Evolutionary conservation across 768 basidiomycete species (phyloP).

Genomic region (Candolleomyces efflorescens): DNA sequence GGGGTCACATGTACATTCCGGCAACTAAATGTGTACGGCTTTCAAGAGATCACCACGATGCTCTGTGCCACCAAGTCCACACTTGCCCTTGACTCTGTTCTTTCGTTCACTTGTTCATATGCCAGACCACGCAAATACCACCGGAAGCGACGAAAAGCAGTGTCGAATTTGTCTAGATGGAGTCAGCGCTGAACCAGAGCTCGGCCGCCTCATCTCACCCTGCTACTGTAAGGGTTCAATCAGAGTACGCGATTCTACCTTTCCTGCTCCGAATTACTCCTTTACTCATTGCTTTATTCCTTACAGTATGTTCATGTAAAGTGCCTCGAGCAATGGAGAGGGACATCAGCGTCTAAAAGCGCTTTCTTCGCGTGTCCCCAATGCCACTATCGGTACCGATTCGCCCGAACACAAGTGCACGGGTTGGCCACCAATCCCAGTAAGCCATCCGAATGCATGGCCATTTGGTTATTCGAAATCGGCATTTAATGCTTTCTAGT

Average conservation of each 20-base stretch:
- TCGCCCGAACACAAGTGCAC: slow-evolving; percentile 62
- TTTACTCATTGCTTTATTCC: slow-evolving; percentile 8
- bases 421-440: slow-evolving; percentile 80
- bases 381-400: slow-evolving; percentile 74
- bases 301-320: slow-evolving; percentile 73
- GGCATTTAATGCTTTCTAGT: slow-evolving; percentile 38
- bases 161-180: slow-evolving; percentile 86
- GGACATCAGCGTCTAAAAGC: slow-evolving; percentile 50
- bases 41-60: too few relatives aligned
- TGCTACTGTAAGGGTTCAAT: slow-evolving; percentile 80
- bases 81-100: not conserved
- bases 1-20: too few relatives aligned
- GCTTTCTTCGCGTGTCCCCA: slow-evolving; percentile 81
- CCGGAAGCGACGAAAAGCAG: slow-evolving; percentile 44
- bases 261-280: not conserved
- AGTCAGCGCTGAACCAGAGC: slow-evolving; percentile 47
- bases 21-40: too few relatives aligned
- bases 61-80: not conserved
- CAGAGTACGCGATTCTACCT: slow-evolving; percentile 34
- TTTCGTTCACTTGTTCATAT: not conserved
- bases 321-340: slow-evolving; percentile 76
- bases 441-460: slow-evolving; percentile 22
- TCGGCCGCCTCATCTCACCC: slow-evolving; percentile 79
- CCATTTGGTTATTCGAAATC: not conserved
- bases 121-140: not conserved